These are phyloP conservation scores for Fusarium sp. DNA, from an alignment of 2,329 filamentous ascomycete genomes.

Conservation along the genomic window DNA sequence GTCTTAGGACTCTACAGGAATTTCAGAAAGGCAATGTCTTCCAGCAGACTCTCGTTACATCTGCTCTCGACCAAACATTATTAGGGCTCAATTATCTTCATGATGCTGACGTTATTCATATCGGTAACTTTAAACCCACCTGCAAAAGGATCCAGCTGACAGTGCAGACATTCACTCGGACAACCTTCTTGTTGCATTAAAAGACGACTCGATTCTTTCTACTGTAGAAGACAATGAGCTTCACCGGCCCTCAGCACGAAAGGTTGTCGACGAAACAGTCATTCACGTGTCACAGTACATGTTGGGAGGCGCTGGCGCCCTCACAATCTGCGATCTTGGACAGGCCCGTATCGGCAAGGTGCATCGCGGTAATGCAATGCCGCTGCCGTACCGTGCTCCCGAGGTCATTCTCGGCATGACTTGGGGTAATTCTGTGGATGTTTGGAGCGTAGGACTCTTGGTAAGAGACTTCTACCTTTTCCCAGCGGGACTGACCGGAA, in stretches of 20 bases:
- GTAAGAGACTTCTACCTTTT: slow-evolving; percentile 24
- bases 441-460: slow-evolving; percentile 49
- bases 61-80: slow-evolving; percentile 36
- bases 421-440: slow-evolving; percentile 47
- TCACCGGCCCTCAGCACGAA: slow-evolving; percentile 44
- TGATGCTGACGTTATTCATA: slow-evolving; percentile 41
- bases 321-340: slow-evolving; percentile 49
- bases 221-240: slow-evolving; percentile 46
- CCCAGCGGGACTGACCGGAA: neutral
- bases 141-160: fast-evolving
- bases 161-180: slow-evolving; percentile 47
- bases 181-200: slow-evolving; percentile 49
- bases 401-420: slow-evolving; percentile 50
- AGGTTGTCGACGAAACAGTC: slow-evolving; percentile 36
- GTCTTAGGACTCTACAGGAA: slow-evolving; percentile 47
- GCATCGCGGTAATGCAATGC: slow-evolving; percentile 42
- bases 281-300: slow-evolving; percentile 48
- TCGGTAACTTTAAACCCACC: slow-evolving; percentile 23
- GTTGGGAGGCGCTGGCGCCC: slow-evolving; percentile 42
- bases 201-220: slow-evolving; percentile 43
- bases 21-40: slow-evolving; percentile 40
- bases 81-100: slow-evolving; percentile 41
- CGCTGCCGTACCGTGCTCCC: slow-evolving; percentile 46
- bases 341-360: slow-evolving; percentile 46
- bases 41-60: slow-evolving; percentile 37